Base-by-base conservation (phyloP, 2,329 filamentous ascomycete genomes). In the Fusarium odoratissimum region DNA sequence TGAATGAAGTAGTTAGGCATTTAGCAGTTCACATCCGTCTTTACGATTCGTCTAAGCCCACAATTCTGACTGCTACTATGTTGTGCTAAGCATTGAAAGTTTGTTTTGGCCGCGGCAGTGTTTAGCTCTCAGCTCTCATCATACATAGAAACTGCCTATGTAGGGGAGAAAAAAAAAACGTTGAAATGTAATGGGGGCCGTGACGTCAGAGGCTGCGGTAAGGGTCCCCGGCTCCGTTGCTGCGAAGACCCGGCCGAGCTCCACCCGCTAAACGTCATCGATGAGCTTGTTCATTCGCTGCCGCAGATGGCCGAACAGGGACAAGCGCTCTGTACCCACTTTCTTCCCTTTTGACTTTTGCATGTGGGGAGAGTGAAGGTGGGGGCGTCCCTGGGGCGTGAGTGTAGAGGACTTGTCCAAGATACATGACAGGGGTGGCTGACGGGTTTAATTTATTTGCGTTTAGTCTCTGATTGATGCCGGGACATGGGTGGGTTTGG, bases 171-270 rank as follows among this genome's bases (percentile, higher is more conserved):
- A 11, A 16, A 40, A 72, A 56, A 37, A 25, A 25, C 68, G 69
- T 71, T 71, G 63, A 30, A 52, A 33, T 37, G 54, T n/a, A 7
- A 59, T 51, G 69, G 48, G 52, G 65, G 17, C 40, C n/a, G 25
- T 80, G 78, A 80, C 78, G 78, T 80, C 76, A 76, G 72, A 69
- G 75, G 77, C 74, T 49, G 59, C 59, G 60, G 69, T 65, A 74
- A 71, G 71, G 75, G 69, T 74, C 63, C 69, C 71, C 74, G 59
- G 71, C 68, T 62, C 60, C 71, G 69, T 63, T 64, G n/a, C 66
- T 69, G 55, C 49, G 54, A 71, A 62, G 68, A 71, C 65, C 74
- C 72, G 74, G 74, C 74, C 74, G 74, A 73, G 49, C 67, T 59
- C 74, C 74, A 71, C 69, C 49, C 58, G 19, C 19, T 41, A 60